phyloP scores from a whole-genome alignment of 345 rosid genomes.

The Erodium maritimum region DNA sequence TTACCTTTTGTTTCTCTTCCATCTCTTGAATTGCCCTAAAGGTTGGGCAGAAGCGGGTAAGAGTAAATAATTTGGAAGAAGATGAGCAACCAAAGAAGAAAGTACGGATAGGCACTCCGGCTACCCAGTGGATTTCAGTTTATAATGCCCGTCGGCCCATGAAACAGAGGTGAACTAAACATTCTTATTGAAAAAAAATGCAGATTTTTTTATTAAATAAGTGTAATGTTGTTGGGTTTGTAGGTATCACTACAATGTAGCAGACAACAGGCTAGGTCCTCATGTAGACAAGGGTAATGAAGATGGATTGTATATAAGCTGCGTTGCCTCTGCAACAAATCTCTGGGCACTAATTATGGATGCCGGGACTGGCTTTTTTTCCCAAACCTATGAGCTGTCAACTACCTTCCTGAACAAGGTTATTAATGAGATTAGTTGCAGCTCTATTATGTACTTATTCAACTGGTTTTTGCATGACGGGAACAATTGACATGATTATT shows the following conservation, averaged over 20 bases:
- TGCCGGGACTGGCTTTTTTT: constrained; percentile 87
- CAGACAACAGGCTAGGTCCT: constrained; percentile 62
- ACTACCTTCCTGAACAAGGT: constrained; percentile 85
- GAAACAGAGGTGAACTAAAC: constrained; percentile 61
- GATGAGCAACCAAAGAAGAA: constrained; percentile 90
- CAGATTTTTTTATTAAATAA: no score
- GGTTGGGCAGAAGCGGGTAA: constrained; percentile 83
- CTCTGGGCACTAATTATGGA: constrained; percentile 98
- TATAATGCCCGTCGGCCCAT: constrained; percentile 87
- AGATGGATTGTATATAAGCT: constrained; percentile 79
- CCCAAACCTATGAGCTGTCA: constrained; percentile 85
- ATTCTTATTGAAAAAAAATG: neutral
- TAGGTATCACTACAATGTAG: constrained; percentile 94
- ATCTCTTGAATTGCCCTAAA: constrained; percentile 16
- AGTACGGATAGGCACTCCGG: constrained; percentile 76
- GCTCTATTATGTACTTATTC: constrained; percentile 8
- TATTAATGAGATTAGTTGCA: constrained; percentile 1
- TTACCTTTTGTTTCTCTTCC: constrained; percentile 5
- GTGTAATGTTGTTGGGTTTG: constrained; percentile 13
- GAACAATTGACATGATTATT: constrained; percentile 2
- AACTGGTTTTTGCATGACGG: neutral
- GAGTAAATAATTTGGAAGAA: constrained; percentile 69
- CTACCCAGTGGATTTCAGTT: constrained; percentile 90
- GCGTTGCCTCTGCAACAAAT: constrained; percentile 79
- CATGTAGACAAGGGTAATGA: constrained; percentile 91